Percentiles rank a stretch among this genome's conserved stretches.
Evolutionary conservation across 352 stramenopile species (phyloP).

Genomic region (Phytophthora aleatoria): DNA sequence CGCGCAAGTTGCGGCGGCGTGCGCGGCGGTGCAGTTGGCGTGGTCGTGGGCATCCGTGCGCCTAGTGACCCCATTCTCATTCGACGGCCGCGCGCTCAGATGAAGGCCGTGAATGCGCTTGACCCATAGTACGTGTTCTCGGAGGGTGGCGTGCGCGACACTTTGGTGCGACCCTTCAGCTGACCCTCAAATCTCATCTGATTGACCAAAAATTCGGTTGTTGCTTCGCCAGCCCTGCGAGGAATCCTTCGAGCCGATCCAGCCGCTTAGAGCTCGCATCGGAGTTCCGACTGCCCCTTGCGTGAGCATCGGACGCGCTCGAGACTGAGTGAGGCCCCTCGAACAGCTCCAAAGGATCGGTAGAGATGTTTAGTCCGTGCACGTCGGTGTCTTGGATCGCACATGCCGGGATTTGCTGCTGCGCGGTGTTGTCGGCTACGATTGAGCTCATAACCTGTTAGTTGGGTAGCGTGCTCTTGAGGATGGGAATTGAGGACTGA

Average conservation of each 20-base stretch:
- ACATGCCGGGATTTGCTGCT: background rate
- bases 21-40: background rate
- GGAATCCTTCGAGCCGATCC: slow-evolving; percentile 3
- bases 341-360: slow-evolving; percentile 10
- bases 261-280: slow-evolving; percentile 8
- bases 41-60: background rate
- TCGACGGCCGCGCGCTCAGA: background rate
- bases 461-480: background rate
- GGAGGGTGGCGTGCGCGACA: background rate
- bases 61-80: background rate
- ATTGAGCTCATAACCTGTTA: slow-evolving; percentile 1
- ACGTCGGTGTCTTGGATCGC: slow-evolving; percentile 4
- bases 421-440: background rate
- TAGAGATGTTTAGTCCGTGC: background rate
- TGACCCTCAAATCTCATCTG: background rate
- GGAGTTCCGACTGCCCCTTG: slow-evolving; percentile 7
- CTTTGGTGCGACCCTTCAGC: background rate
- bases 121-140: background rate
- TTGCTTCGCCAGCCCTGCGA: slow-evolving; percentile 10
- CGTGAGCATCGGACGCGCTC: slow-evolving; percentile 4
- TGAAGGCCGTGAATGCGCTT: slow-evolving; percentile 2
- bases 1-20: background rate
- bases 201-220: background rate
- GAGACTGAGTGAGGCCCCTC: slow-evolving; percentile 3
- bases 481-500: background rate